Base-by-base conservation (phyloP, 208 protist genomes). In the Acanthamoeba culbertsoni region DNA sequence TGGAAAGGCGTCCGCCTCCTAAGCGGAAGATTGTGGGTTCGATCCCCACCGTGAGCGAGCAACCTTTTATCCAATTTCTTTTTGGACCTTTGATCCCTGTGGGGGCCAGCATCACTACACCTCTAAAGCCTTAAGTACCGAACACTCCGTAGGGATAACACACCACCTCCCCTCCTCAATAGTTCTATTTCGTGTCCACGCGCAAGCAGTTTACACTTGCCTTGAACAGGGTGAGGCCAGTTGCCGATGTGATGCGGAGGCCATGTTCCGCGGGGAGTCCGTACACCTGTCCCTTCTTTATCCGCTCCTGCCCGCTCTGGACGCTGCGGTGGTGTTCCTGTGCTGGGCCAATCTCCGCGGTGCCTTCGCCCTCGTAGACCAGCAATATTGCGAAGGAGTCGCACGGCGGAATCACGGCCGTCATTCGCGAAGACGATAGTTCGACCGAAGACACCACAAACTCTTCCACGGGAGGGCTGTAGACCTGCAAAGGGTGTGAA, bases 371-470 rank as follows among this genome's bases (percentile, higher is more conserved):
- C 26, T 59, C 82, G 55, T 90, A 90, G 82, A 90, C 31, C 51
- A 90, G n/a, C 18, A 59, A n/a, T 33, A 90, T 33, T 8, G 98
- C 98, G 0, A 98, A 99, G 96, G 96, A 96, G 55, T 96, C 96
- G 3, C 96, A 98, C 31, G 97, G 98, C 2, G 98, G 97, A 37
- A 97, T 98, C 91, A 96, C 98, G 71, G 88, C 99, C 43, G 95
- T 99, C 55, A 99, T 99, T 94, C 96, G 99, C 68, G 99, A 16
- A 3, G 0, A 16, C 0, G 23, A 55, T 7, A 91, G 28, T 10
- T 68, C 37, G 20, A 51, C 45, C 3, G 46, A 23, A 23, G 91
- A 91, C 3, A 95, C 94, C 53, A 91, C 55, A 28, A 95, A 95
- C 53, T 95, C 94, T 31, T 95, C 94, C 0, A 95, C 91, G 0